phyloP scores from a whole-genome alignment of 306 rosid species.

The Ochetophila trinervis region DNA sequence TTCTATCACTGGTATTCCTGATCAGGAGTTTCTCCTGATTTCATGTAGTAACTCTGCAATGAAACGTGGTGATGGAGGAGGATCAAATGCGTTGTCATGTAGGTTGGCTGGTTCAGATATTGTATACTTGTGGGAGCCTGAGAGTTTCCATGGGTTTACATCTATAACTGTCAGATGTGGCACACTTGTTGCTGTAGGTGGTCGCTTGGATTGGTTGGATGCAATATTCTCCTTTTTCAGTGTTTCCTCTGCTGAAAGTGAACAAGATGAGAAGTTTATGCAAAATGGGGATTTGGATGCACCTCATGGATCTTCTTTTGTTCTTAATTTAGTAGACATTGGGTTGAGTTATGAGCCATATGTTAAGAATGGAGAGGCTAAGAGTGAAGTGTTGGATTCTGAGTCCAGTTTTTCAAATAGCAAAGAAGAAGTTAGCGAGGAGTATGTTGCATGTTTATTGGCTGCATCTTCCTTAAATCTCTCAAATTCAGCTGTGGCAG shows the following conservation, averaged over 20 bases:
- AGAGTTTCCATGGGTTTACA: constrained; percentile 44
- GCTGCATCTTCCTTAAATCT: constrained; percentile 81
- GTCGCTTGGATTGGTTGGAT: constrained; percentile 89
- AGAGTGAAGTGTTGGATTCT: constrained; percentile 39
- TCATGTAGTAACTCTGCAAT: constrained; percentile 62
- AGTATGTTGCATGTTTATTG: constrained; percentile 70
- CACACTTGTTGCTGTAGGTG: constrained; percentile 77
- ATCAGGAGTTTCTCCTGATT: constrained; percentile 75
- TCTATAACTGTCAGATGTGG: constrained; percentile 75
- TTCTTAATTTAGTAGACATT: constrained; percentile 73
- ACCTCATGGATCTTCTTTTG: constrained; percentile 49
- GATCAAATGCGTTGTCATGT: constrained; percentile 82
- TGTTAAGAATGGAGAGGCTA: constrained; percentile 40
- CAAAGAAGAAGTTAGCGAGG: constrained; percentile 47
- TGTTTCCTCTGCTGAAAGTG: constrained; percentile 41
- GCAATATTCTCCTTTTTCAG: constrained; percentile 59
- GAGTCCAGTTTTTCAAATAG: constrained; percentile 42
- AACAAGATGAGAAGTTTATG: constrained; percentile 36
- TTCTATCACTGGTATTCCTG: constrained; percentile 50
- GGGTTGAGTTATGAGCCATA: constrained; percentile 94
- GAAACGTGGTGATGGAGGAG: constrained; percentile 94
- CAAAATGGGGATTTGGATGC: constrained; percentile 32
- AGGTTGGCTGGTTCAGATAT: constrained; percentile 82
- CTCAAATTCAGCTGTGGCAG: constrained; percentile 51
- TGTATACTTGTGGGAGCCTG: constrained; percentile 70